Base-by-base conservation (phyloP, 768 basidiomycete species). In the Crucibulum laeve region DNA sequence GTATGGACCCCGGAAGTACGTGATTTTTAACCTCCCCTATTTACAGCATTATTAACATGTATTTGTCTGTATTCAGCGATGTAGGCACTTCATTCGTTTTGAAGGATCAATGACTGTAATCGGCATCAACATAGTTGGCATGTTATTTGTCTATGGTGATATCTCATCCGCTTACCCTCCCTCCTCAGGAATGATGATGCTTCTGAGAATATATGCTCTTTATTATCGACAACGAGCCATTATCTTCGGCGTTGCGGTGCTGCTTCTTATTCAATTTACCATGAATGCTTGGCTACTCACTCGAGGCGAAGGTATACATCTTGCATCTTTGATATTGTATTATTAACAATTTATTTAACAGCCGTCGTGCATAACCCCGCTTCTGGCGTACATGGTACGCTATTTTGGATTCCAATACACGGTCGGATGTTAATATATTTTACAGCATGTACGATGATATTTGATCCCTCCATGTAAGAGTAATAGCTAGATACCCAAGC, bases 271-370 rank as follows among this genome's bases (percentile, higher is more conserved):
- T 23, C 73, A 76, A 58, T 62, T 74, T n/a, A 58, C 52, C 3
- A 55, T 77, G 49, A 80, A 78, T 46, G 65, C 67, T 1, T 83
- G 74, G 74, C 59, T 84, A n/a, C 62, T 85, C 15, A 66, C 68
- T 21, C 49, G 60, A 13, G 80, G 70, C 0, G 49, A 68, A 63
- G 63, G 82, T 84, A 30, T 37, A n/a, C 18, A 13, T 47, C n/a
- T 19, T 26, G n/a, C 21, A 13, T 4, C 36, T 34, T 26, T 7
- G 26, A 17, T 25, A 8, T 18, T 8, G 11, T 8, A 14, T 30
- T 33, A 18, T 22, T 32, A 40, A 23, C 5, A 37, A 5, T 32
- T 4, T 15, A 32, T 32, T 32, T 22, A 23, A 18, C 46, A 73
- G 73, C 68, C n/a, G 73, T 73, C 0, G 37, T 56, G 4, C 73